phyloP scores from a whole-genome alignment of 2,329 filamentous ascomycete species.

The Aspergillus neotritici region DNA sequence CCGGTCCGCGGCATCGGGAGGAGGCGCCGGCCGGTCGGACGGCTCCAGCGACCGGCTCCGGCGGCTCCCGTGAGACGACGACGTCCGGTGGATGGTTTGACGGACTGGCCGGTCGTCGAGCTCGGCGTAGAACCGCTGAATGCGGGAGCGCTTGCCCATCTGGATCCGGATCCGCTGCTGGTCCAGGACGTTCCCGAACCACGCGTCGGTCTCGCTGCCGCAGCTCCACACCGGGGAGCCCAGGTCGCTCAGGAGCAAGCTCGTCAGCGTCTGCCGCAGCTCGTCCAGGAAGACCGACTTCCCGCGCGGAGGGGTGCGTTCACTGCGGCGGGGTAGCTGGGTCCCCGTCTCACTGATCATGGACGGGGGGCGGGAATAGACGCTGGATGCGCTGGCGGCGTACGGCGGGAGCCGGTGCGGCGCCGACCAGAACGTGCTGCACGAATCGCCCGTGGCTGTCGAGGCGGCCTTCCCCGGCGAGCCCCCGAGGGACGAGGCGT shows the following conservation, averaged over 20 bases:
- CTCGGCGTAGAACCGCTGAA: constrained; percentile 36
- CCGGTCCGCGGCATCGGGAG: not conserved
- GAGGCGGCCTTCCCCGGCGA: constrained; percentile 62
- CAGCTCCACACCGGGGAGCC: constrained; percentile 79
- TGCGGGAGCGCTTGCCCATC: constrained; percentile 35
- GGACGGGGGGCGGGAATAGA: constrained; percentile 42
- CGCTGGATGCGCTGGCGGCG: constrained; percentile 58
- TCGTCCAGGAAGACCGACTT: constrained; percentile 74
- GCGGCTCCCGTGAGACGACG: constrained; percentile 15
- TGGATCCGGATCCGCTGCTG: constrained; percentile 41
- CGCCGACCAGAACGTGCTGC: constrained; percentile 82
- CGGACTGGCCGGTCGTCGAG: constrained; percentile 29
- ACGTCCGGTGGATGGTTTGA: constrained; percentile 17
- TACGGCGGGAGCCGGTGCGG: constrained; percentile 64
- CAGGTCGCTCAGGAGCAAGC: constrained; percentile 81
- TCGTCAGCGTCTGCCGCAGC: constrained; percentile 72
- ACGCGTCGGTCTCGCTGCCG: constrained; percentile 87
- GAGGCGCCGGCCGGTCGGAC: constrained; percentile 9
- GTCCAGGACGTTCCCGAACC: constrained; percentile 60
- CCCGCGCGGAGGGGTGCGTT: constrained; percentile 50
- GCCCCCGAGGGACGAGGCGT: constrained; percentile 56
- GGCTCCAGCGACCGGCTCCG: constrained; percentile 33
- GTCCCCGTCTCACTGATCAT: constrained; percentile 36
- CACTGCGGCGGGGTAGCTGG: constrained; percentile 28
- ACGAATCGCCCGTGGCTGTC: constrained; percentile 65